These are phyloP conservation scores for Tieghemostelium lacteum DNA, from an alignment of 78 protist genomes.

Conservation along the genomic window DNA sequence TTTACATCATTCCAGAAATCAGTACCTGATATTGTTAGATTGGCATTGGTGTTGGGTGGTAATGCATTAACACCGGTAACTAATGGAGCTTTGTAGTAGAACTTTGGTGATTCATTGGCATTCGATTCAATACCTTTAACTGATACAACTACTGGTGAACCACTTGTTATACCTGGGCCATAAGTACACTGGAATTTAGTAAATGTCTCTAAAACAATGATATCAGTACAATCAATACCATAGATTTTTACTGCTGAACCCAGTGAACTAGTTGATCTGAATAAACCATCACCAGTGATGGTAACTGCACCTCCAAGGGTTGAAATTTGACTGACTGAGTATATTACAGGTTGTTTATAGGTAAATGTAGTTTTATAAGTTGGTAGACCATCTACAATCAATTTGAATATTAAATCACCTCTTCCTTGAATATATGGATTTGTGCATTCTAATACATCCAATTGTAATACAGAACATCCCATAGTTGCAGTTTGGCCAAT, in stretches of 20 bases:
- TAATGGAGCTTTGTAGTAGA: conserved; percentile 11
- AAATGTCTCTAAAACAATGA: background rate
- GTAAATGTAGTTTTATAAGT: background rate
- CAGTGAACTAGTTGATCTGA: background rate
- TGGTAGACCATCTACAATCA: background rate
- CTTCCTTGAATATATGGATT: conserved; percentile 34
- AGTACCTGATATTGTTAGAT: conserved; percentile 4
- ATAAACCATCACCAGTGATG: conserved; percentile 17
- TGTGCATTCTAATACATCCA: background rate
- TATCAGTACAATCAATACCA: background rate
- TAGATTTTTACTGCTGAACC: background rate
- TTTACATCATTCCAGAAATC: conserved; percentile 36
- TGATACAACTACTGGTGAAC: background rate
- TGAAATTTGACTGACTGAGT: background rate
- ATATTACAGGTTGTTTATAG: conserved; percentile 8
- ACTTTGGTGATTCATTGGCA: background rate
- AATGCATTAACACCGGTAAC: conserved; percentile 9
- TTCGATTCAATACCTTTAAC: background rate
- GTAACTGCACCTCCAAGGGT: conserved; percentile 41
- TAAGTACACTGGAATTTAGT: background rate
- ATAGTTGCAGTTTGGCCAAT: background rate
- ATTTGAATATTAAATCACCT: background rate
- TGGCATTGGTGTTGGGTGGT: background rate
- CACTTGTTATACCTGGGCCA: background rate
- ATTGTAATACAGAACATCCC: background rate